Evolutionary conservation across 352 stramenopile species (phyloP).

Genomic region (Phytopythium sindhum): DNA sequence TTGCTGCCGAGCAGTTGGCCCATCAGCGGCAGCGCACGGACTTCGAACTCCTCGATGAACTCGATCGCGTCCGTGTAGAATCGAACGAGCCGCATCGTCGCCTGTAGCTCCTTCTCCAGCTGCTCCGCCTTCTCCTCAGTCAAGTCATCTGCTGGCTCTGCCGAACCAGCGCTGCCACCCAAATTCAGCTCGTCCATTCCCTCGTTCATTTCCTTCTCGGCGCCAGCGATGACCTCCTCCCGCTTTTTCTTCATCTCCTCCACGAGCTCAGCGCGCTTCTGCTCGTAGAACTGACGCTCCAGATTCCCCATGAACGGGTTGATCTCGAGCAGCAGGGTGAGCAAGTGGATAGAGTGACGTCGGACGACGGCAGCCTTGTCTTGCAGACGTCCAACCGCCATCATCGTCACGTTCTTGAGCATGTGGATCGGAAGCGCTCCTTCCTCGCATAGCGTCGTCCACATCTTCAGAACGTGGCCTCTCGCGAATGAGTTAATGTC

Average conservation of each 20-base stretch:
- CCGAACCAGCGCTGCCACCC: constrained; percentile 6
- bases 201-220: constrained; percentile 69
- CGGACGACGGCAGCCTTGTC: constrained; percentile 94
- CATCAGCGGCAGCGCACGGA: constrained; percentile 68
- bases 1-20: constrained; percentile 88
- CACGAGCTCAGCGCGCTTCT: constrained; percentile 77
- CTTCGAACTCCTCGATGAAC: constrained; percentile 92
- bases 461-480: constrained; percentile 90
- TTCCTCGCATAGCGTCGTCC: constrained; percentile 79
- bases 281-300: constrained; percentile 73
- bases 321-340: constrained; percentile 90
- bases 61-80: constrained; percentile 91
- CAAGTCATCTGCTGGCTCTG: constrained; percentile 4
- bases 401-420: constrained; percentile 73
- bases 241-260: constrained; percentile 56
- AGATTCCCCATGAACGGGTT: constrained; percentile 95
- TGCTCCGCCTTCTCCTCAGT: constrained; percentile 39
- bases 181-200: constrained; percentile 33
- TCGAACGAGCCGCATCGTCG: constrained; percentile 79
- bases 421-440: constrained; percentile 85
- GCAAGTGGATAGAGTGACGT: constrained; percentile 81
- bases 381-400: constrained; percentile 85
- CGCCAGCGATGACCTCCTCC: constrained; percentile 78
- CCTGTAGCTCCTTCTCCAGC: constrained; percentile 68
- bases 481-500: constrained; percentile 94